These are phyloP conservation scores for Phyllosticta paracitricarpa DNA, from an alignment of 2,329 filamentous ascomycete species.

Conservation along the genomic window DNA sequence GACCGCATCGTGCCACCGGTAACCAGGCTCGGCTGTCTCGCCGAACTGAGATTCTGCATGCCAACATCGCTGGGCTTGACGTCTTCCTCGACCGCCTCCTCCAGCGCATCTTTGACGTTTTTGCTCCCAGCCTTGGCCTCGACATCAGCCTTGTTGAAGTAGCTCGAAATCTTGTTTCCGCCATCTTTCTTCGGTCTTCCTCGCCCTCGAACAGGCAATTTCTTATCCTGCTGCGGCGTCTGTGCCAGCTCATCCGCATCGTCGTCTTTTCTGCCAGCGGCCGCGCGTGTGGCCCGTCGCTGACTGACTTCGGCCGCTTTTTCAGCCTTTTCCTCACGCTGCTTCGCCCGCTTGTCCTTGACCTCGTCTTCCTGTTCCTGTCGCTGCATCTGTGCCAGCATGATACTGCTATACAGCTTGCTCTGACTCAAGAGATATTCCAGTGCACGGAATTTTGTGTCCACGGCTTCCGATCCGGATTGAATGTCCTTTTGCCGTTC, in stretches of 20 bases:
- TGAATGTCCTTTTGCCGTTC: constrained; percentile 37
- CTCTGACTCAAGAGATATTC: constrained; percentile 44
- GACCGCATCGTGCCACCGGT: constrained; percentile 83
- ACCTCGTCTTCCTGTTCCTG: constrained; percentile 39
- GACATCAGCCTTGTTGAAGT: constrained; percentile 51
- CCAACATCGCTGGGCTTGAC: constrained; percentile 51
- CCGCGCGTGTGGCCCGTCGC: constrained; percentile 34
- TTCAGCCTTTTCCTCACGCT: constrained; percentile 35
- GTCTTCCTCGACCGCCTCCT: constrained; percentile 48
- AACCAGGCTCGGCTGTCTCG: constrained; percentile 75
- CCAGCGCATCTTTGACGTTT: constrained; percentile 47
- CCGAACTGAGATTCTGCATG: constrained; percentile 63
- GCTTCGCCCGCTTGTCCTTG: constrained; percentile 34
- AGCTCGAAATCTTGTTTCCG: constrained; percentile 43
- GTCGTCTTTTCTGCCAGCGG: constrained; percentile 15
- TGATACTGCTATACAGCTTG: constrained; percentile 43
- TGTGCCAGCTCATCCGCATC: constrained; percentile 15
- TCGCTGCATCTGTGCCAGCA: constrained; percentile 43
- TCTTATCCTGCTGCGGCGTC: constrained; percentile 4
- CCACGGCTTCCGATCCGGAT: constrained; percentile 35
- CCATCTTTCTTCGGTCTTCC: constrained; percentile 26
- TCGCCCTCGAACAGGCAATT: constrained; percentile 13
- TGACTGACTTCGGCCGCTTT: constrained; percentile 36
- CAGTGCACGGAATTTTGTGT: constrained; percentile 42
- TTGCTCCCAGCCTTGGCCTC: constrained; percentile 43